These are phyloP conservation scores for Cladophialophora immunda DNA, from an alignment of 2,329 filamentous ascomycete species.

Conservation along the genomic window DNA sequence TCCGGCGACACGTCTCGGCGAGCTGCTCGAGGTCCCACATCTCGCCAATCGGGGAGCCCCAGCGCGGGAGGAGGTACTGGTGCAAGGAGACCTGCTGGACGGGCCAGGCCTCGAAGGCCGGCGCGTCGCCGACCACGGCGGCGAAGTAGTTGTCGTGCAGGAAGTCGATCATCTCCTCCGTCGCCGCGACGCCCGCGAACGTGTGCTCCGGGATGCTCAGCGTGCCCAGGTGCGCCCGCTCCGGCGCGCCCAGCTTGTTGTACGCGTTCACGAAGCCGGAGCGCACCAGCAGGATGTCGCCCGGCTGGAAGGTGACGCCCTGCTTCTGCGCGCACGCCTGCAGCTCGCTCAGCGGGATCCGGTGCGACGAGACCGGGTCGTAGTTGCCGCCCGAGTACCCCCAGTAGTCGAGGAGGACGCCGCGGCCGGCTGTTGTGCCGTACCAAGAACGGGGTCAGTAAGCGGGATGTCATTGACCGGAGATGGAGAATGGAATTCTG, in stretches of 20 bases:
- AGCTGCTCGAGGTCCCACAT: slow-evolving; percentile 55
- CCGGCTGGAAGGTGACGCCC: slow-evolving; percentile 55
- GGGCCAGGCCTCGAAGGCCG: slow-evolving; percentile 70
- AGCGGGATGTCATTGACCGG: no score
- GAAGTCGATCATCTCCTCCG: slow-evolving; percentile 68
- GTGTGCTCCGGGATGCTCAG: slow-evolving; percentile 46
- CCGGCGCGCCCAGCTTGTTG: slow-evolving; percentile 52
- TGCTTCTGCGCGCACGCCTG: slow-evolving; percentile 66
- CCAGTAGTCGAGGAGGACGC: slow-evolving; percentile 6
- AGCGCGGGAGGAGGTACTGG: slow-evolving; percentile 51
- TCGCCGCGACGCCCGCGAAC: slow-evolving; percentile 61
- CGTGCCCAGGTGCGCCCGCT: slow-evolving; percentile 44
- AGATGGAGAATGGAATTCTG: no score
- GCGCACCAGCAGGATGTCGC: slow-evolving; percentile 73
- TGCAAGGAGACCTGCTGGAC: slow-evolving; percentile 50
- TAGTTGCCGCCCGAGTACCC: neutral
- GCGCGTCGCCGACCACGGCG: slow-evolving; percentile 69
- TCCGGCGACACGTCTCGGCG: slow-evolving; percentile 46
- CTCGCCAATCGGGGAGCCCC: slow-evolving; percentile 54
- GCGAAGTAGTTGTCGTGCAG: slow-evolving; percentile 74
- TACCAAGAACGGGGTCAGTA: neutral
- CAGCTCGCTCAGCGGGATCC: slow-evolving; percentile 58
- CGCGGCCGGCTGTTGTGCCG: slow-evolving; percentile 7
- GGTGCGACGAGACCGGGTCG: slow-evolving; percentile 1
- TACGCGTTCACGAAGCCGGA: slow-evolving; percentile 69